Base-by-base conservation (phyloP, 345 rosid genomes). In the Microcos paniculata region DNA sequence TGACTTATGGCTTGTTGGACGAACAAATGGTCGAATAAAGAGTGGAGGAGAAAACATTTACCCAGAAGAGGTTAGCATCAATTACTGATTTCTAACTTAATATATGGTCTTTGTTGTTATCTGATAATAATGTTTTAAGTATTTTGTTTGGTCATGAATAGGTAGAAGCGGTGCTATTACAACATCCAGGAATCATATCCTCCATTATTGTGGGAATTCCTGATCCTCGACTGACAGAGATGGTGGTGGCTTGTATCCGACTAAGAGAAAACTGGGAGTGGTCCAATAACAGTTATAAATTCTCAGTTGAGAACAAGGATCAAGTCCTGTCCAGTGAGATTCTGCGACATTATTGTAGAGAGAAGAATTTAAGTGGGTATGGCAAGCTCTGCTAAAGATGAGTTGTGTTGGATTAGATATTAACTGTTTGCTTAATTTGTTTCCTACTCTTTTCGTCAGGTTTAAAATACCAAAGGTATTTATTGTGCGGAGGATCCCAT, bases 11-110 rank as follows among this genome's bases (percentile, higher is more conserved):
- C 97, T 93, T 15, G 79, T 86, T 68, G 98, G 99, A 53, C 90
- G 92, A 30, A 79, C 82, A 67, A 89, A 85, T 67, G 94, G 93
- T 31, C 82, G 88, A 14, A 91, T 92, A 77, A 95, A 90, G 83
- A 89, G 92, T 56, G 98, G 98, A 10, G 96, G 97, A 62, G 97
- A 94, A 84, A 94, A 90, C 51, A 84, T 94, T 74, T 88, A 90
- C 80, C 98, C 97, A 4, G 97, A 92, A 85, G 96, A 92, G 95
- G 98, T 92, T 66, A 82, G 62, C 43, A 68, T 73, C 68, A 35
- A 35, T 46, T 16, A 46, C 56, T 14, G 7, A 26, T 14, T n/a
- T 46, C 8, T 23, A 46, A 49, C 63, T 62, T 24, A 6, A 64
- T 45, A 4, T 43, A 42, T 78, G 46, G 49, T 52, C 13, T 4